phyloP scores from a whole-genome alignment of 2,329 filamentous ascomycete genomes.

The Xylariaceae sp. region DNA sequence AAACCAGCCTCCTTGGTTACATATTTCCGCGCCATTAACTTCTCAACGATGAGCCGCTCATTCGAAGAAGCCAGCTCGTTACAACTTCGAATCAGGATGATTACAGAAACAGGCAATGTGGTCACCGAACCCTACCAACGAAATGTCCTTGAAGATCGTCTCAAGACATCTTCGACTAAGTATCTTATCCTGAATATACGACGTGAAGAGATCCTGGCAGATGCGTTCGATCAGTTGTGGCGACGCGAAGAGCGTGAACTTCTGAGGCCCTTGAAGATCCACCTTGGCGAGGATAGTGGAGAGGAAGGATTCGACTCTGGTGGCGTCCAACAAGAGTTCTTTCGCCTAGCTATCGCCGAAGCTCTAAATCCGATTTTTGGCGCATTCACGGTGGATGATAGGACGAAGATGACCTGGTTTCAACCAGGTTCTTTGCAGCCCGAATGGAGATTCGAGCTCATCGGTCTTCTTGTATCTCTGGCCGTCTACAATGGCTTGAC shows the following conservation, averaged over 20 bases:
- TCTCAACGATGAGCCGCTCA: slow-evolving; percentile 74
- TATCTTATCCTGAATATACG: slow-evolving; percentile 67
- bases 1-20: slow-evolving; percentile 64
- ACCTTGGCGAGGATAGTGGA: slow-evolving; percentile 72
- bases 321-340: slow-evolving; percentile 95
- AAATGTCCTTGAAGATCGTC: slow-evolving; percentile 54
- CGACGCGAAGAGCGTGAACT: slow-evolving; percentile 76
- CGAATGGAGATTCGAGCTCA: slow-evolving; percentile 82
- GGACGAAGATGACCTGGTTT: slow-evolving; percentile 83
- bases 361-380: slow-evolving; percentile 73
- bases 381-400: slow-evolving; percentile 71
- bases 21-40: slow-evolving; percentile 86
- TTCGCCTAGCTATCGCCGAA: slow-evolving; percentile 75
- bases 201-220: slow-evolving; percentile 60
- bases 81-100: slow-evolving; percentile 51
- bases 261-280: slow-evolving; percentile 79
- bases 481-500: slow-evolving; percentile 92
- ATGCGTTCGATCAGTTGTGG: slow-evolving; percentile 87
- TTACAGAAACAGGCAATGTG: slow-evolving; percentile 49
- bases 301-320: slow-evolving; percentile 92
- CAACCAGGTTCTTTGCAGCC: slow-evolving; percentile 75
- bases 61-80: slow-evolving; percentile 64
- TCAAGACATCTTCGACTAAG: slow-evolving; percentile 62
- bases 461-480: slow-evolving; percentile 81
- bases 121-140: slow-evolving; percentile 55